phyloP scores from a whole-genome alignment of 2,329 filamentous ascomycete species.

The Alternaria gansuensis region DNA sequence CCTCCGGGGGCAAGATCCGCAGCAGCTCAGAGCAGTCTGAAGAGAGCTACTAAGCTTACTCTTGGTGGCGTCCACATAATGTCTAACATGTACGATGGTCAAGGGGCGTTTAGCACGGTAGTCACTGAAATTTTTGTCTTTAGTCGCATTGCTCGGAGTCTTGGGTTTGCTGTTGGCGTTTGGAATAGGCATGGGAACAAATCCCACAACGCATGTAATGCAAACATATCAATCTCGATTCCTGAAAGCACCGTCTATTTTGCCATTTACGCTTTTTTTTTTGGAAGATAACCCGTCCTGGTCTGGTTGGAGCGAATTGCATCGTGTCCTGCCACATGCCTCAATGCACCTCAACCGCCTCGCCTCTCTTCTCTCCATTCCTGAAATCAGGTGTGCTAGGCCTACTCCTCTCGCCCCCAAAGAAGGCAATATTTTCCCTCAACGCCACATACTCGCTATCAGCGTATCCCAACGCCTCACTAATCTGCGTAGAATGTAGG shows the following conservation, averaged over 20 bases:
- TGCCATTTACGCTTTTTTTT: neutral
- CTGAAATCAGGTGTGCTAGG: constrained; percentile 50
- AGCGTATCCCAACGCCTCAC: constrained; percentile 82
- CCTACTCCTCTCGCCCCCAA: constrained; percentile 55
- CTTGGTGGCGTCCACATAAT: constrained; percentile 23
- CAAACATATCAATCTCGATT: constrained; percentile 1
- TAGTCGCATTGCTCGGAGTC: constrained; percentile 20
- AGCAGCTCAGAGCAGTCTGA: constrained; percentile 39
- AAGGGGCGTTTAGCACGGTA: constrained; percentile 21
- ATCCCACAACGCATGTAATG: constrained; percentile 2
- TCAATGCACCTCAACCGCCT: constrained; percentile 18
- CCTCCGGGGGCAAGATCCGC: constrained; percentile 40
- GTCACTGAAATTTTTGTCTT: constrained; percentile 13
- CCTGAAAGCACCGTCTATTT: neutral
- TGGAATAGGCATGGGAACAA: constrained; percentile 1
- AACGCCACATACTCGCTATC: constrained; percentile 94
- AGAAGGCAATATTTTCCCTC: constrained; percentile 85
- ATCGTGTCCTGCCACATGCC: neutral
- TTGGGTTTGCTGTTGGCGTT: constrained; percentile 4
- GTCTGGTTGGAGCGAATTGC: neutral
- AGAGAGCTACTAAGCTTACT: constrained; percentile 29
- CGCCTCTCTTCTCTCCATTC: constrained; percentile 13
- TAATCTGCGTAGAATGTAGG: constrained; percentile 81
- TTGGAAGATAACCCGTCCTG: neutral
- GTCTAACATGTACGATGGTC: constrained; percentile 29